Base-by-base conservation (phyloP, 495 filamentous ascomycete species). In the Penicillium atrosanguineum region DNA sequence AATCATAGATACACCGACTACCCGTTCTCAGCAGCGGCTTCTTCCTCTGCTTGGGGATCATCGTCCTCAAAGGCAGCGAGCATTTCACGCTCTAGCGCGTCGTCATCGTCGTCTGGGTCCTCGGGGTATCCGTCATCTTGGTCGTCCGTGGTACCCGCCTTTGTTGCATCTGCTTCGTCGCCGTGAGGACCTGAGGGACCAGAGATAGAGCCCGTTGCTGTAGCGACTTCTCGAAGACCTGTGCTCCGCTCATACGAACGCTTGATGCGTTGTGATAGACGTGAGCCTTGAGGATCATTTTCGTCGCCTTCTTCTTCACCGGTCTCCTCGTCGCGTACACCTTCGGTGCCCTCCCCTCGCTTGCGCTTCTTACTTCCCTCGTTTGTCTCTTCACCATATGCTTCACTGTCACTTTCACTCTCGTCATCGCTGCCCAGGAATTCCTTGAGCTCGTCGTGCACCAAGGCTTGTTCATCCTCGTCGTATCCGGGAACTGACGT, bases 391-490 rank as follows among this genome's bases (percentile, higher is more conserved):
- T 72, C 70, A 14, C 63, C 55, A 49, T 59, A 67, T 15, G 58
- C 50, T 23, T 76, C 74, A 34, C 56, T 74, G 62, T 79, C 77
- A 41, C 69, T 57, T 64, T 82, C 81, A 56, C 73, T 80, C 28
- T 84, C 86, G 42, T 83, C 83, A 18, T 86, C 83, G 20, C 78
- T 82, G 12, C 80, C 87, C 53, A 94, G 72, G 58, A 94, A 95
- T 16, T 91, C 89, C 39, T 83, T 79, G 6, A 94, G 69, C 62
- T 95, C 91, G 44, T 87, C 86, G 55, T 90, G 84, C 12, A 87
- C 62, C 11, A 54, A 75, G 9, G 70, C 68, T 55, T 73, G 71
- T 48, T 84, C 77, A 8, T 81, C 67, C 7, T 70, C 72, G 23
- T 74, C 76, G 54, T 57, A 77, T 19, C 73, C 70, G 11, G 76